Percentiles rank a stretch among this genome's conserved stretches.
phyloP scores from a whole-genome alignment of 305 asterid species.

The Fraxinus latifolia region DNA sequence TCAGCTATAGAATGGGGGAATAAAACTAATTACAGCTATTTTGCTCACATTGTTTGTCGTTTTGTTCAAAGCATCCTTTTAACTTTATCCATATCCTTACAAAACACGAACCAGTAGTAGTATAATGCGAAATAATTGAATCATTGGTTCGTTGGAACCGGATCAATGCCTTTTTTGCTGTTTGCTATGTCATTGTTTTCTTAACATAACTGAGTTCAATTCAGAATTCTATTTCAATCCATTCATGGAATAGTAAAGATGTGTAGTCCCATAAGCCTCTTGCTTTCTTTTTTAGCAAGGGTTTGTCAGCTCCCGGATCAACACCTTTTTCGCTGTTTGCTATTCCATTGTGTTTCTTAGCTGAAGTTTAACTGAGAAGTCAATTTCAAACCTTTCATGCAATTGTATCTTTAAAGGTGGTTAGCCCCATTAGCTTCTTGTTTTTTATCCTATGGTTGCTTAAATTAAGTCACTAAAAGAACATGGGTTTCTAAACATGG shows the following conservation, averaged over 20 bases:
- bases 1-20: background rate
- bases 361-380: background rate
- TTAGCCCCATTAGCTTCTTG: conserved; percentile 2
- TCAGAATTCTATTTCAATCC: background rate
- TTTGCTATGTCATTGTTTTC: background rate
- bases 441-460: background rate
- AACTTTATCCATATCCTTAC: background rate
- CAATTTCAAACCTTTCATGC: background rate
- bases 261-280: background rate
- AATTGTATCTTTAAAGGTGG: background rate
- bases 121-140: background rate
- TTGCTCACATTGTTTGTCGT: background rate
- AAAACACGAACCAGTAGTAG: background rate
- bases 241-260: background rate
- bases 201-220: background rate
- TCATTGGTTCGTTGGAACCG: background rate
- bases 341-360: background rate
- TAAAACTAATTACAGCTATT: background rate
- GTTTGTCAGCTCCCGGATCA: background rate
- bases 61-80: background rate
- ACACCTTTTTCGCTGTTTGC: background rate
- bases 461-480: background rate
- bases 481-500: background rate
- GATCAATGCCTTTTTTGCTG: background rate
- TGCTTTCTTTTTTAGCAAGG: background rate